Base-by-base conservation (phyloP, 257 asterid genomes). In the Fraxinus cuspidata region DNA sequence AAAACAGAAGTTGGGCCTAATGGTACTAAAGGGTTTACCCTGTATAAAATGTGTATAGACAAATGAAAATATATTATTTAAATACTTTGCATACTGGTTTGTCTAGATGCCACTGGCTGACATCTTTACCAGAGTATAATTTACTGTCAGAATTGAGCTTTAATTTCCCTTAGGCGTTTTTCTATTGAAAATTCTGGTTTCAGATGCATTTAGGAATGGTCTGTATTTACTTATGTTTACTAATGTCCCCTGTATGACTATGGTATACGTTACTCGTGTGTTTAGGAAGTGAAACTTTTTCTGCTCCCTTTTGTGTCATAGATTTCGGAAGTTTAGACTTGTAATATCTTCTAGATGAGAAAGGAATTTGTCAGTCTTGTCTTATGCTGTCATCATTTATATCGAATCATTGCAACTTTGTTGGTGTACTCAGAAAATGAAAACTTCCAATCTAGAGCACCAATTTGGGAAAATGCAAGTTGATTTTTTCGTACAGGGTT, bases 381-480 rank as follows among this genome's bases (percentile, higher is more conserved):
- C 64, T 53, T 5, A 25, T 53, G 64, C 64, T 51, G 19, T 18
- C 63, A 51, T 53, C 64, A 19, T 53, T 53, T 60, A 60, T 7
- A 60, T 60, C 68, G 0, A 21, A 21, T 5, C 16, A 21, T 60
- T 23, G 68, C 32, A 7, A 11, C 68, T 8, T 60, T 21, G 18
- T 21, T 60, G 34, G 32, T 60, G 68, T 23, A 11, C 15, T 60
- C 31, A 2, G 15, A 60, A 23, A 23, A n/a, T 12, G 31, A 23
- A 21, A 60, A 60, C 18, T 31, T 28, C 5, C 70, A 37, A 11
- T 3, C 49, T 34, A 9, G 32, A 67, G 34, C 56, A 64, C 68
- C 38, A 64, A 70, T 58, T 78, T 70, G 37, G 72, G 65, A 28
- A 75, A 78, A 73, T 18, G 38, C 1, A 47, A 44, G 53, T 64